These are phyloP conservation scores for Mycena capillaripes DNA, from an alignment of 768 basidiomycete species.

Conservation along the genomic window DNA sequence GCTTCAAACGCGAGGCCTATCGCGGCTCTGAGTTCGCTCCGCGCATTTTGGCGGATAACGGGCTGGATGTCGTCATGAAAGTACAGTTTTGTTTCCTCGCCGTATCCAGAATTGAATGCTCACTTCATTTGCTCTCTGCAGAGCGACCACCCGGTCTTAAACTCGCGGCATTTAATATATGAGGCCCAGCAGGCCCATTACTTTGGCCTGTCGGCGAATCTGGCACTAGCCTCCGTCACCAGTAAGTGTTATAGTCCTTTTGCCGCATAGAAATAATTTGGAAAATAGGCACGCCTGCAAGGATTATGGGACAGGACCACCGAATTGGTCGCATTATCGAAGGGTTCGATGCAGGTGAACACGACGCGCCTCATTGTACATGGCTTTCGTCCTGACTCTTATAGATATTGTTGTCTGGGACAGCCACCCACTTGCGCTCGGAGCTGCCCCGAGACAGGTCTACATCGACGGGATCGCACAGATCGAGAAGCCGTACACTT, in stretches of 20 bases:
- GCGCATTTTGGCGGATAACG: conserved; percentile 79
- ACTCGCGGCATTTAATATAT: conserved; percentile 76
- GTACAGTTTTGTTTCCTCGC: conserved; percentile 45
- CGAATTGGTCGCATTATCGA: conserved; percentile 26
- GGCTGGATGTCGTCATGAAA: conserved; percentile 85
- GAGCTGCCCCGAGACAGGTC: conserved; percentile 85
- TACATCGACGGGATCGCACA: conserved; percentile 90
- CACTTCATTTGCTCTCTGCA: conserved; percentile 37
- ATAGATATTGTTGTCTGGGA: conserved; percentile 73
- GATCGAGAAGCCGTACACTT: conserved; percentile 49
- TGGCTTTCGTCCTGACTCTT: not conserved
- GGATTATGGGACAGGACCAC: not conserved
- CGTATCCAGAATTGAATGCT: not conserved
- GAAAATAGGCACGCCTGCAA: conserved; percentile 49
- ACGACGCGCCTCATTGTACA: not conserved
- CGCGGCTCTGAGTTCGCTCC: conserved; percentile 85
- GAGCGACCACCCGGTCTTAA: conserved; percentile 71
- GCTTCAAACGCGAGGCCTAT: conserved; percentile 68
- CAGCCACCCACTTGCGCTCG: conserved; percentile 81
- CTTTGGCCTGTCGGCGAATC: conserved; percentile 70
- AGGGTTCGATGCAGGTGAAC: conserved; percentile 78
- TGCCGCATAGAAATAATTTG: conserved; percentile 69
- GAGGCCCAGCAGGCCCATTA: conserved; percentile 81
- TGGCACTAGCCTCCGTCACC: conserved; percentile 76
- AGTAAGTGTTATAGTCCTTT: conserved; percentile 68